A percentile compares a stretch with the other conserved stretches of the same genome.
These are phyloP conservation scores for Cladorrhinum samala DNA, from an alignment of 495 filamentous ascomycete species.

Conservation along the genomic window DNA sequence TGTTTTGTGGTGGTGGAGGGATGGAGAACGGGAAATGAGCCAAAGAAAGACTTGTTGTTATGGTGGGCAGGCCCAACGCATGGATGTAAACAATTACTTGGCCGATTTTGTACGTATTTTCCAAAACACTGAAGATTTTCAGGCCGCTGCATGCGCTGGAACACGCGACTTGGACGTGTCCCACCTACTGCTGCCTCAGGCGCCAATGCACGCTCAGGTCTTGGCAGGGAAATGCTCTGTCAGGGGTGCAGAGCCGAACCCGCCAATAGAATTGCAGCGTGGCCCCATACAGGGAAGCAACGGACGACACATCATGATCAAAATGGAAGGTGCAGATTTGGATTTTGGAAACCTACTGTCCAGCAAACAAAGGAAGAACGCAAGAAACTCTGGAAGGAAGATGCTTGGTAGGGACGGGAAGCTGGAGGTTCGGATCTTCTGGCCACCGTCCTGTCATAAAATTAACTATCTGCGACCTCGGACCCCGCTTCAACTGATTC, in stretches of 20 bases:
- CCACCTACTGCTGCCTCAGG: no score
- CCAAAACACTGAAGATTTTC: background rate
- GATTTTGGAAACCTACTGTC: no score
- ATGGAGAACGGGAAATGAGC: no score
- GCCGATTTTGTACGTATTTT: background rate
- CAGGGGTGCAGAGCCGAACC: no score
- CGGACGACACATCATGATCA: background rate
- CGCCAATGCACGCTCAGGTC: background rate
- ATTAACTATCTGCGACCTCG: background rate
- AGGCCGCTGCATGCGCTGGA: background rate
- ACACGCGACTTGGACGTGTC: background rate
- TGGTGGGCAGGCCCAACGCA: background rate
- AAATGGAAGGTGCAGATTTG: background rate
- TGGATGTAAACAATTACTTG: conserved; percentile 2
- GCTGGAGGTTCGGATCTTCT: no score
- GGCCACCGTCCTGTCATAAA: no score
- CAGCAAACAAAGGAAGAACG: background rate
- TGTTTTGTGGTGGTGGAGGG: no score
- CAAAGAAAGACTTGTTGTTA: conserved; percentile 1
- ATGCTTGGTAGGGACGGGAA: no score
- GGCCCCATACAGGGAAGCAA: background rate
- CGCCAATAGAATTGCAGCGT: background rate
- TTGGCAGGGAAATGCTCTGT: no score
- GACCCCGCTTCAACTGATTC: background rate
- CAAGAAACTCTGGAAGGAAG: background rate